These are phyloP conservation scores for Pseudogymnoascus sp. DNA, from an alignment of 2,329 filamentous ascomycete genomes.

Conservation along the genomic window DNA sequence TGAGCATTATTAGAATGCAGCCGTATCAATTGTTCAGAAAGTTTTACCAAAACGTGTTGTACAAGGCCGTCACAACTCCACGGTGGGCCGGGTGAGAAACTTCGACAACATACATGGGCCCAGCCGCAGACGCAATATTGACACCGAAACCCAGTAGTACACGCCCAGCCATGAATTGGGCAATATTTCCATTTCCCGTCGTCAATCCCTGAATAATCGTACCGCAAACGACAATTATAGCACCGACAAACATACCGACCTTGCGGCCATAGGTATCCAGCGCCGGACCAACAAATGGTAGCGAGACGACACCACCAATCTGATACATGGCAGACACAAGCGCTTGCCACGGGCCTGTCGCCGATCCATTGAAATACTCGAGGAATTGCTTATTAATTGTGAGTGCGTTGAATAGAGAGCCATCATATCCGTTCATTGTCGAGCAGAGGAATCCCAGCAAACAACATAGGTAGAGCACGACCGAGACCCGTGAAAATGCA, in stretches of 20 bases:
- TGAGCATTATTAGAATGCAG: constrained; percentile 28
- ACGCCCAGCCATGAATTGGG: constrained; percentile 47
- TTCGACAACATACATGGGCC: constrained; percentile 42
- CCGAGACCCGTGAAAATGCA: constrained; percentile 33
- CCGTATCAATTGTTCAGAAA: not conserved
- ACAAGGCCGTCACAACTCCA: constrained; percentile 32
- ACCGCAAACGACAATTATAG: constrained; percentile 38
- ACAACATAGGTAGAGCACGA: constrained; percentile 39
- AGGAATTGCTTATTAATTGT: constrained; percentile 37
- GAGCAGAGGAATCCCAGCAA: constrained; percentile 43
- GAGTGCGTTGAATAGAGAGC: constrained; percentile 43
- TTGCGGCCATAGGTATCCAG: constrained; percentile 42
- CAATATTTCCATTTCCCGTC: constrained; percentile 26
- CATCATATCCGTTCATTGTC: constrained; percentile 47
- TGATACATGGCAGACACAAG: constrained; percentile 47
- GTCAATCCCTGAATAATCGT: constrained; percentile 37
- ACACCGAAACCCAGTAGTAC: constrained; percentile 55
- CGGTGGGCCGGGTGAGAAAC: constrained; percentile 41
- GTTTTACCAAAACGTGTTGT: constrained; percentile 24
- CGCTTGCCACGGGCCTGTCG: constrained; percentile 41
- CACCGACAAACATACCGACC: constrained; percentile 40
- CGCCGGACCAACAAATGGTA: constrained; percentile 40
- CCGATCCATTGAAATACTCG: constrained; percentile 34
- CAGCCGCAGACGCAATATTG: constrained; percentile 39
- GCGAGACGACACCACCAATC: constrained; percentile 41